phyloP scores from a whole-genome alignment of 2,329 filamentous ascomycete species.

The Chaetomiaceae sp. region DNA sequence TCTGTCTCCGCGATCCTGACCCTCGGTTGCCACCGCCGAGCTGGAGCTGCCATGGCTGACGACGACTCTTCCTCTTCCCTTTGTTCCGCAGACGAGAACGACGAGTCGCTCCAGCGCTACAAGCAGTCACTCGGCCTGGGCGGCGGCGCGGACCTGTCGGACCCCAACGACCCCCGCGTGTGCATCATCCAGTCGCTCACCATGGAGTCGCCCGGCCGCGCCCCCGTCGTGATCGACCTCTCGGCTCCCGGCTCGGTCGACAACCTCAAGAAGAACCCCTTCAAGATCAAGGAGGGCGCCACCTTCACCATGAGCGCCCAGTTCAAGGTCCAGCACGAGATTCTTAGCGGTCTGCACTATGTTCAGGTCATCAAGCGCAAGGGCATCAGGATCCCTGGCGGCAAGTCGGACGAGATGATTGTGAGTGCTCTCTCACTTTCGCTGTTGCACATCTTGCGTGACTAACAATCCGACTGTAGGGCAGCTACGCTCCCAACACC shows the following conservation, averaged over 20 bases:
- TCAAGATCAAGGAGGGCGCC: constrained; percentile 94
- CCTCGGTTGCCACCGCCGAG: background rate
- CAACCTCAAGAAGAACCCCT: constrained; percentile 82
- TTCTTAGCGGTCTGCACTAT: constrained; percentile 91
- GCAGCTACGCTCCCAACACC: constrained; percentile 89
- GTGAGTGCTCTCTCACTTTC: constrained; percentile 45
- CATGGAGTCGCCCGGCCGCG: constrained; percentile 75
- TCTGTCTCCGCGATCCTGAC: constrained; percentile 10
- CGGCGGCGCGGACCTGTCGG: constrained; percentile 63
- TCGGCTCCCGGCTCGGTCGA: constrained; percentile 65
- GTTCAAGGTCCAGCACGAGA: constrained; percentile 96
- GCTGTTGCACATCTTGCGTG: background rate
- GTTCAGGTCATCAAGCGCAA: constrained; percentile 89
- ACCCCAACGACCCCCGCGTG: constrained; percentile 76
- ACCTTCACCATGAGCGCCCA: constrained; percentile 90
- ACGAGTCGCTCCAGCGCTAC: constrained; percentile 95
- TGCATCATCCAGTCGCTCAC: constrained; percentile 91
- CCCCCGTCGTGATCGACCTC: constrained; percentile 85
- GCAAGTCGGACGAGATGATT: constrained; percentile 98
- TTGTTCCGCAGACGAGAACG: constrained; percentile 58
- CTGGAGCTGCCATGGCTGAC: constrained; percentile 15
- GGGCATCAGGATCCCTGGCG: constrained; percentile 62
- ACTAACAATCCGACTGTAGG: constrained; percentile 43
- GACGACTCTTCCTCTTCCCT: background rate
- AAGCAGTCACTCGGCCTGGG: constrained; percentile 91